These are phyloP conservation scores for Helotiales sp. DNA, from an alignment of 2,329 filamentous ascomycete species.

Conservation along the genomic window DNA sequence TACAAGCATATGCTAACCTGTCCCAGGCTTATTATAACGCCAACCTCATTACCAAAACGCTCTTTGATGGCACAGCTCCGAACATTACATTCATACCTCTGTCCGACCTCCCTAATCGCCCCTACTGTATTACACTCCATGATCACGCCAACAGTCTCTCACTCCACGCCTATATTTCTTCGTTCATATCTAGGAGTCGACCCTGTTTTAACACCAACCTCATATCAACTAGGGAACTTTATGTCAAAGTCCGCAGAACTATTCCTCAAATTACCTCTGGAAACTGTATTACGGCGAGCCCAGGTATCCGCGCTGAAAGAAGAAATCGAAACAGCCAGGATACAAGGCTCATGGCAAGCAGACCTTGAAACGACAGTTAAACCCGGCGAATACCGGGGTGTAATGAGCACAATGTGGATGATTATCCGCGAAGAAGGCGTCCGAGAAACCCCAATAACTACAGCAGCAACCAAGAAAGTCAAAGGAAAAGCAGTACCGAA, in stretches of 20 bases:
- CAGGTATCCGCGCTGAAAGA: slow-evolving; percentile 69
- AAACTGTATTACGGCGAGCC: slow-evolving; percentile 86
- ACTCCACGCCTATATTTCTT: slow-evolving; percentile 81
- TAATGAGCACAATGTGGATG: slow-evolving; percentile 87
- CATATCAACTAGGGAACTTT: slow-evolving; percentile 83
- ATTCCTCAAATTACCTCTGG: slow-evolving; percentile 83
- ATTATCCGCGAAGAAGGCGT: slow-evolving; percentile 81
- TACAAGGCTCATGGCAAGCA: slow-evolving; percentile 9
- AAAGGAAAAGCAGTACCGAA: slow-evolving; percentile 14
- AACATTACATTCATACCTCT: slow-evolving; percentile 74
- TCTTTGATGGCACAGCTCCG: slow-evolving; percentile 73
- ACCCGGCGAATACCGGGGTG: slow-evolving; percentile 77
- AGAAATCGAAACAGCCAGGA: slow-evolving; percentile 25
- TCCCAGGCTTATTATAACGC: slow-evolving; percentile 77
- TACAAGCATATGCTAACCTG: slow-evolving; percentile 32
- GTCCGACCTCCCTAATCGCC: slow-evolving; percentile 68
- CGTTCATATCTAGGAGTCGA: slow-evolving; percentile 84
- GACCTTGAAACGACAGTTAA: slow-evolving; percentile 73
- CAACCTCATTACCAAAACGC: slow-evolving; percentile 73
- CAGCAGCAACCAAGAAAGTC: background rate
- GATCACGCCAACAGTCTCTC: slow-evolving; percentile 77
- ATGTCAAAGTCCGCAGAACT: slow-evolving; percentile 77
- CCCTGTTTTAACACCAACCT: slow-evolving; percentile 74
- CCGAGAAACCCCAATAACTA: slow-evolving; percentile 4
- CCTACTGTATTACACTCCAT: slow-evolving; percentile 88